Conservation (phyloP, 1,284 basidiomycete genomes). For the Apiotrichum siamense region DNA sequence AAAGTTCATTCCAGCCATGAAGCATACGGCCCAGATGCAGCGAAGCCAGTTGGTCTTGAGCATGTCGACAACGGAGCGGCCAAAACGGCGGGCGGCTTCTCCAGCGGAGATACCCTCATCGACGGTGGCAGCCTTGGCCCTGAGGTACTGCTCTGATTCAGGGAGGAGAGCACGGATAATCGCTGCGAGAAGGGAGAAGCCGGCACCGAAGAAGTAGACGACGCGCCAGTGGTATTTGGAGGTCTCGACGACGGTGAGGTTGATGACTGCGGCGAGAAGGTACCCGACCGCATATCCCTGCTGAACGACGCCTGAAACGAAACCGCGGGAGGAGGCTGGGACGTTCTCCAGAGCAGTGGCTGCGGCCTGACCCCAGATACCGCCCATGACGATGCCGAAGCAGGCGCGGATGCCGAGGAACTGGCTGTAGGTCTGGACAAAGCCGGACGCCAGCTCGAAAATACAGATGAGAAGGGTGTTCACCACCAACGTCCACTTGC, state of each 20-base stretch:
- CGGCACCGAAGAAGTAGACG: conserved; percentile 53
- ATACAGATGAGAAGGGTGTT: conserved; percentile 67
- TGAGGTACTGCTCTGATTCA: conserved; percentile 66
- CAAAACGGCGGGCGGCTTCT: conserved; percentile 62
- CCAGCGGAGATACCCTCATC: conserved; percentile 38
- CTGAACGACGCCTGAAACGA: conserved; percentile 76
- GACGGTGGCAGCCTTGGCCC: conserved; percentile 30
- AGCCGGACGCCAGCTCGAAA: conserved; percentile 66
- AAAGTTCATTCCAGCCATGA: conserved; percentile 77
- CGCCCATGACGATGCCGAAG: conserved; percentile 82
- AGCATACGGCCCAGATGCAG: conserved; percentile 65
- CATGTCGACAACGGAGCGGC: conserved; percentile 64
- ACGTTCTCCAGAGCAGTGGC: conserved; percentile 70
- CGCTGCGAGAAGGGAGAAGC: conserved; percentile 65
- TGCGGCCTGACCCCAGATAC: conserved; percentile 48
- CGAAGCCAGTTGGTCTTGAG: conserved; percentile 69
- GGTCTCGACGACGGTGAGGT: conserved; percentile 51
- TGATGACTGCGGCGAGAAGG: conserved; percentile 57
- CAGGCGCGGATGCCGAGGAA: conserved; percentile 56
- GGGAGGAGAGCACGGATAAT: conserved; percentile 64
- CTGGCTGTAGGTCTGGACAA: conserved; percentile 48
- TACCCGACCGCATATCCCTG: conserved; percentile 63
- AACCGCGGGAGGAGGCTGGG: conserved; percentile 74
- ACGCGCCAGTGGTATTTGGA: conserved; percentile 44
- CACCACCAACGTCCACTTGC: conserved; percentile 82